Base-by-base conservation (phyloP, 2,329 filamentous ascomycete genomes). In the Neonectria neomacrospora region DNA sequence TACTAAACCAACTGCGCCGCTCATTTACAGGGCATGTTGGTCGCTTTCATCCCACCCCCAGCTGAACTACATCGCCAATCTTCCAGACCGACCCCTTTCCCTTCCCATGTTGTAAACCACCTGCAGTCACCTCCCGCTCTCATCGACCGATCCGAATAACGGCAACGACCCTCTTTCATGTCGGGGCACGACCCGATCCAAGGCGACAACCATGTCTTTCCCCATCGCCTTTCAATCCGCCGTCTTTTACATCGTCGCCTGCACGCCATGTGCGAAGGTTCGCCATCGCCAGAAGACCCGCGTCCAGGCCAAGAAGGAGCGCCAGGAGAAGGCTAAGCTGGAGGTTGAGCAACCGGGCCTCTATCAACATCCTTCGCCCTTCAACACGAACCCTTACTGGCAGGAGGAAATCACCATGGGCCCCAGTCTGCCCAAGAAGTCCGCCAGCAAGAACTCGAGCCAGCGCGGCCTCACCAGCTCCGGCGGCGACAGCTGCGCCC, bases 301-400 rank as follows among this genome's bases (percentile, higher is more conserved):
- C 77, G 86, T 87, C 70, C 85, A 92, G 75, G 91, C 92, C 53
- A 88, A 88, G 74, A 86, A 85, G 71, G 89, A 91, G 65, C 85
- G 89, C 60, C 82, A 86, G 69, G 87, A 91, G 69, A 90, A 91
- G 76, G 84, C 85, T 48, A 86, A 83, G 63, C 78, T 89, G 61
- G 86, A 91, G 70, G 85, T 85, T 58, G 88, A 93, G 67, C 88
- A 94, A 75, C 92, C 92, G 0, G 88, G 87, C 42, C 78, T 88
- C 11, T 96, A 97, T 77, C 85, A 88, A 54, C 94, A 97, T 73
- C 94, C 91, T 2, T 88, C 89, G 47, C 92, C 93, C 1, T 96
- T 93, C 72, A 90, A 90, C 73, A 97, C 93, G 28, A 97, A 97
- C 73, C 90, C 91, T 12, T 93, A 92, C 79, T 97, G 94, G 94